Evolutionary conservation across 169 alveolate genomes (phyloP), one percentile per base, ranked within the genome.

Genomic region (Plasmodium reichenowi): DNA sequence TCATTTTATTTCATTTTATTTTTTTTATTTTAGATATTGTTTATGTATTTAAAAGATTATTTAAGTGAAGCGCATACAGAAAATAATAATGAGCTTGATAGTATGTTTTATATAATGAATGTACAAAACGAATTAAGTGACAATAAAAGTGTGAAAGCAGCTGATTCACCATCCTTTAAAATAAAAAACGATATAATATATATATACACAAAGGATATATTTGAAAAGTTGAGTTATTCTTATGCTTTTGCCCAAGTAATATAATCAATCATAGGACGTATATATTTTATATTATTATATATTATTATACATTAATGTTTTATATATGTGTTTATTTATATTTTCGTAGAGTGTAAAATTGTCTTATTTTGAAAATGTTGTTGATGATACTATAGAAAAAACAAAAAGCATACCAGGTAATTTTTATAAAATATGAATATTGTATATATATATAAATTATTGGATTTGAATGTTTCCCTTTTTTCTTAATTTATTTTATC

Each of bases 241-340:
- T 95, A 95, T 62, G 97, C 97, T n/a, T 90, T 94, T 29, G 94
- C 97, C 3, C 97, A 95, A 90, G 96, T 92, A 52, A 59, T 56
- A 56, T 52, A 56, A 10, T 12, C 29, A 15, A 32, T 32, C 6
- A 32, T 4, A 32, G 7, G 8, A 32, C 45, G 45, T 6, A 32
- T 32, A 43, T 1, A n/a, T 32, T 50, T n/a, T 24, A 9, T 60
- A 45, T 50, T 32, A 15, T 56, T 52, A n/a, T 52, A n/a, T 52
- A n/a, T 52, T 56, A 60, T 22, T 59, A 58, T 58, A 59, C 17
- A 59, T 59, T 17, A 2, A 59, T 59, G 9, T 59, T 59, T 12
- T 59, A 59, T n/a, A 59, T 59, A 9, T 59, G 68, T n/a, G 6
- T 52, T 3, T 52, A 5, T 52, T 59, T 17, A 17, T 59, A 4